Evolutionary conservation across 805 yeast genomes (phyloP).

Genomic region (Yamadazyma ubonensis): DNA sequence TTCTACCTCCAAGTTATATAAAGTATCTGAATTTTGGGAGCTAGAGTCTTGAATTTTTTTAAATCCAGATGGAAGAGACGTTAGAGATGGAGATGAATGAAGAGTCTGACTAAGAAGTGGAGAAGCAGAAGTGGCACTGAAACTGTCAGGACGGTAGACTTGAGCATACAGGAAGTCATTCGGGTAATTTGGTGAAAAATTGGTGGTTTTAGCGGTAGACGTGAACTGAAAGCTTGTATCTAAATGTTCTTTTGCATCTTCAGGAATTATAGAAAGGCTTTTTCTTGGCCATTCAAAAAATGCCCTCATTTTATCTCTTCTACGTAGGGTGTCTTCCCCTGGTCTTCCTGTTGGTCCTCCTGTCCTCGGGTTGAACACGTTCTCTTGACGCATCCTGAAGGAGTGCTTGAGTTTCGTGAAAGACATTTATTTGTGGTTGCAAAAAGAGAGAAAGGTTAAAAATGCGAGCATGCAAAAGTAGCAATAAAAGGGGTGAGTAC

Average conservation of each 20-base stretch:
- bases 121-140: no score
- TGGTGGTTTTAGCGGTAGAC: background rate
- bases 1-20: background rate
- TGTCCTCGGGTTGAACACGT: background rate
- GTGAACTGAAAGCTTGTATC: no score
- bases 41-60: background rate
- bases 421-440: background rate
- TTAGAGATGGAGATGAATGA: background rate
- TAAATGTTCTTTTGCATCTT: background rate
- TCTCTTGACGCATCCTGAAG: no score
- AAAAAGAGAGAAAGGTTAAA: background rate
- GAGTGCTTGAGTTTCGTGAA: background rate
- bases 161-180: background rate
- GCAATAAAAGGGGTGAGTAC: no score
- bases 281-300: background rate
- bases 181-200: background rate
- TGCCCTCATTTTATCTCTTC: background rate
- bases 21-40: background rate
- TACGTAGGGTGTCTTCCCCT: background rate
- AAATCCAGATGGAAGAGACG: slow-evolving; percentile 4
- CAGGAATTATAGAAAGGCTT: background rate
- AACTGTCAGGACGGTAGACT: background rate
- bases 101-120: no score
- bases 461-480: background rate
- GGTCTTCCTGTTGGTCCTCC: background rate